Evolutionary conservation across 345 rosid genomes (phyloP).

Genomic region (Trapa incisa): DNA sequence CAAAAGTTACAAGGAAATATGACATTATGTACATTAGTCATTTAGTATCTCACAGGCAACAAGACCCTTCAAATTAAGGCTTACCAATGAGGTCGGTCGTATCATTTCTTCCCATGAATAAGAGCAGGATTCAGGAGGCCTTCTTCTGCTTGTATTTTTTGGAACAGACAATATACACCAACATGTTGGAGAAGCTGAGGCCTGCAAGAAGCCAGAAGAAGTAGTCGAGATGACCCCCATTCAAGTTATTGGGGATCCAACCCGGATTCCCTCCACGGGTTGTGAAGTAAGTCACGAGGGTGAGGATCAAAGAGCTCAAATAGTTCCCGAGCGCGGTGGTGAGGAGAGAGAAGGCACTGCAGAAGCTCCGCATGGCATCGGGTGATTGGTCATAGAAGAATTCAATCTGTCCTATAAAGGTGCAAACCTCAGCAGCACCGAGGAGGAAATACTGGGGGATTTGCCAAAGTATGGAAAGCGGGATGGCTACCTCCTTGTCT

Average conservation of each 20-base stretch:
- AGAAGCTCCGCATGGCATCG: conserved; percentile 86
- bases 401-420: conserved; percentile 71
- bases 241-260: conserved; percentile 87
- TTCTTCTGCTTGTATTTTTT: conserved; percentile 64
- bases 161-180: conserved; percentile 51
- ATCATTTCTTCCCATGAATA: background rate
- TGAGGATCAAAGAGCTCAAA: conserved; percentile 75
- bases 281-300: conserved; percentile 56
- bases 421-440: conserved; percentile 86
- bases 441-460: conserved; percentile 74
- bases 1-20: too few relatives aligned
- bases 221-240: conserved; percentile 81
- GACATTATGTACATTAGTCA: background rate
- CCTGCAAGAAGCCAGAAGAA: conserved; percentile 90
- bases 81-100: background rate
- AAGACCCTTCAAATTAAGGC: background rate
- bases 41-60: background rate
- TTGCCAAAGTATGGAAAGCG: conserved; percentile 79
- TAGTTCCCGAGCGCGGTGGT: conserved; percentile 72
- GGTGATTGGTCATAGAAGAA: conserved; percentile 95
- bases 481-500: conserved; percentile 39
- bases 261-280: conserved; percentile 47
- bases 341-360: conserved; percentile 64
- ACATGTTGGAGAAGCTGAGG: conserved; percentile 58
- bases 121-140: conserved; percentile 21